phyloP scores from a whole-genome alignment of 148 eudicot species.

The Arbutus unedo region DNA sequence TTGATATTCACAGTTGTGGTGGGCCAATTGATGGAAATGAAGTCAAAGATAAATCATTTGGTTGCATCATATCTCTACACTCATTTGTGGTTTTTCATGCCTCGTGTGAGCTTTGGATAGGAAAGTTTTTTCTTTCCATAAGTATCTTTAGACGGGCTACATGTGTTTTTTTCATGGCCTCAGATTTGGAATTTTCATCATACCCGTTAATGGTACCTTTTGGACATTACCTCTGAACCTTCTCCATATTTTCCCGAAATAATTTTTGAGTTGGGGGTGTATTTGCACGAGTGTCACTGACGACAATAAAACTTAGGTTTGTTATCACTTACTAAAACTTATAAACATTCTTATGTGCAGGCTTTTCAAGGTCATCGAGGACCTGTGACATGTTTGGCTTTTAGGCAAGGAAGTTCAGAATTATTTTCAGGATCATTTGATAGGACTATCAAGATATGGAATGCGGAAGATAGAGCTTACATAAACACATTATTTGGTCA shows the following conservation, averaged over 20 bases:
- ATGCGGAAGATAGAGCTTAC: slow-evolving; percentile 77
- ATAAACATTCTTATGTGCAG: slow-evolving; percentile 46
- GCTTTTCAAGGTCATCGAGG: slow-evolving; percentile 90
- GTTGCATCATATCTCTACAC: neutral
- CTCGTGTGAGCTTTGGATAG: neutral
- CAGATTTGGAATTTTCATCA: neutral
- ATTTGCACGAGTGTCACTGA: neutral
- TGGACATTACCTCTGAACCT: neutral
- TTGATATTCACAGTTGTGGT: neutral
- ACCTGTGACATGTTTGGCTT: slow-evolving; percentile 86
- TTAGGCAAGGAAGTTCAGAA: slow-evolving; percentile 86
- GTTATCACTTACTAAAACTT: slow-evolving; percentile 18
- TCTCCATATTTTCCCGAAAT: neutral
- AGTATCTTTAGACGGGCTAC: neutral
- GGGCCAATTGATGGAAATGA: neutral
- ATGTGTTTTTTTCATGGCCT: neutral
- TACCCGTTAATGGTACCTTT: neutral
- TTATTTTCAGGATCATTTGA: slow-evolving; percentile 90
- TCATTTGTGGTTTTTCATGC: neutral
- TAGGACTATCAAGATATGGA: slow-evolving; percentile 81
- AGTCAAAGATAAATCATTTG: neutral
- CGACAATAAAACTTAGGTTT: neutral
- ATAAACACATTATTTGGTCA: slow-evolving; percentile 82
- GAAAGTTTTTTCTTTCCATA: neutral
- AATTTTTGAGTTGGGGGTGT: neutral